Evolutionary conservation across 2,329 filamentous ascomycete species (phyloP), one percentile per base, ranked within the genome.

Genomic region (Neopestalotiopsis sp.): DNA sequence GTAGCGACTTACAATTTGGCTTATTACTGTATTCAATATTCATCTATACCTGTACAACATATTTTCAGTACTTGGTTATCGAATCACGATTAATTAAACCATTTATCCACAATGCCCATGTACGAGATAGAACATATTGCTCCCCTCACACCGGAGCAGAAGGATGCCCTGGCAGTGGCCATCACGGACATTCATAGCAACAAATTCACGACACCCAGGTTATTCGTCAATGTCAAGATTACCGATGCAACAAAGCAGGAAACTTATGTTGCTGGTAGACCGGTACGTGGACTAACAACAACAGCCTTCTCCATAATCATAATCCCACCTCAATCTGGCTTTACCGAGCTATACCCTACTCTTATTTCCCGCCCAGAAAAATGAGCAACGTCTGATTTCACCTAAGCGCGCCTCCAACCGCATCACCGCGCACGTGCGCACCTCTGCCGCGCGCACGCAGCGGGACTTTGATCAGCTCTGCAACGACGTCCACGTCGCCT

Each of bases 201-300:
- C 5, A 77, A 78, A 66, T 85, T 85, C 78, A 77, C 75, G 58
- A 79, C 82, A 0, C 81, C 82, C 0, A 77, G 75, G 3, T 73
- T 82, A 30, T 85, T 85, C 75, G 82, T 85, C 63, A 83, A 84
- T 70, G 77, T 85, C 14, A 73, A 75, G 17, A 84, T 83, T 73
- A 77, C 73, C 24, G 76, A 81, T 68, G 65, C 30, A 13, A n/a
- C 58, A 5, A 65, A 71, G 3, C 68, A 70, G 5, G 61, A 65
- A 7, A 71, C 73, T 34, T 83, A 81, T 70, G 73, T 82, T 3
- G 81, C 72, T 40, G 81, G 81, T n/a, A 78, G 79, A 38, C 73
- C 72, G 49, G 74, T 74, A 63, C 38, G 66, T 69, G 40, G 13
- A 38, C 32, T 66, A n/a, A 40, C 34, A 3, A 45, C 24, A 24